Evolutionary conservation across 805 yeast species (phyloP), one percentile per base, ranked within the genome.

Genomic region (Pichia scutulata): DNA sequence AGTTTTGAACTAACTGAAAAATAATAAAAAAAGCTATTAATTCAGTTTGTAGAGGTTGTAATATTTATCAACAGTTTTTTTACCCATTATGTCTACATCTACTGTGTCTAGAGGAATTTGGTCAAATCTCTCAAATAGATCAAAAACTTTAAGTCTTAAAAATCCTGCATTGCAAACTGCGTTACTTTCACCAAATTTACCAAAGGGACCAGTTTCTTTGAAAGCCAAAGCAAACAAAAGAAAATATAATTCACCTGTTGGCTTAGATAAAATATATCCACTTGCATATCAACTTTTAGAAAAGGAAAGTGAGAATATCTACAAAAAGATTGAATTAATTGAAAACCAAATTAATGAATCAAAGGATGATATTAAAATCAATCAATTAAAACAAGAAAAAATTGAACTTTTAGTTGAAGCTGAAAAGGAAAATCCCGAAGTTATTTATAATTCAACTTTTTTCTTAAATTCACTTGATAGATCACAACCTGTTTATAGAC

Each of bases 391-490:
- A 2, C 65, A 60, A 49, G 56, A 57, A 46, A 58, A 49, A 52
- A 62, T 54, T 22, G 53, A 66, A 50, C 65, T 80, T 24, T 63
- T 72, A 28, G 73, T 79, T 9, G 70, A 76, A 50, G 89, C 96
- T 1, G 95, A 92, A 65, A 60, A 74, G 44, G 66, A 75, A 62
- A 88, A 90, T 64, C 98, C 98, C 16, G 96, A 89, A 66, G 96
- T 89, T 13, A 71, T 80, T 50, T 88, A 78, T 70, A 87, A 84
- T 66, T 73, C 78, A 40, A 70, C 71, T 41, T 81, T 65, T 63
- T 60, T 68, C 43, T 67, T 77, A 4, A 72, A 73, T 14, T 57
- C 70, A 12, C 68, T 84, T 49, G 96, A 92, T 66, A 75, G 82
- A 61, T 63, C 78, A 2, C 80, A 79, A 60, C 95, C 97, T 7